Conservation (phyloP, 1,284 basidiomycete genomes). For the Ceratobasidium sp. region DNA sequence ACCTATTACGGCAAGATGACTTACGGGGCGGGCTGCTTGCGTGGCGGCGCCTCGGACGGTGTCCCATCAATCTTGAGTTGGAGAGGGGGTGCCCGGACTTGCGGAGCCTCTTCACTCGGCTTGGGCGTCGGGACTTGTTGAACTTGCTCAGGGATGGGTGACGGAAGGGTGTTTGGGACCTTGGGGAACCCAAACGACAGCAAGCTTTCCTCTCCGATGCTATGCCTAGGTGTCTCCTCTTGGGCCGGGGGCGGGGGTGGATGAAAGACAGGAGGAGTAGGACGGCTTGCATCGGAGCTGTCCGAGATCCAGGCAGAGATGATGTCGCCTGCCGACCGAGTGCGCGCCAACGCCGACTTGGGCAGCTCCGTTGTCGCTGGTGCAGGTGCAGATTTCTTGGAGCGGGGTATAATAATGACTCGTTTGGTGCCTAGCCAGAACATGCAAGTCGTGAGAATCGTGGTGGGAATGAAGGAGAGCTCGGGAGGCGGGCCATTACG, state of each 20-base stretch:
- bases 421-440: constrained; percentile 35
- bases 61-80: constrained; percentile 37
- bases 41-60: constrained; percentile 29
- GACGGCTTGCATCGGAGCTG: constrained; percentile 10
- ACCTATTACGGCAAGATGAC: constrained; percentile 1
- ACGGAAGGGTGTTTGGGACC: constrained; percentile 15
- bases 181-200: constrained; percentile 34
- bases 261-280: not conserved
- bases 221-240: not conserved
- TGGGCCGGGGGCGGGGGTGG: not conserved
- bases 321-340: constrained; percentile 22
- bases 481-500: not conserved
- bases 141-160: not conserved
- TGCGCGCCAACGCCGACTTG: constrained; percentile 8
- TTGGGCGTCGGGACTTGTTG: constrained; percentile 27
- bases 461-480: not conserved
- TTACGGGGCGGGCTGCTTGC: constrained; percentile 31
- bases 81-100: constrained; percentile 16
- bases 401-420: constrained; percentile 24
- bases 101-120: constrained; percentile 23
- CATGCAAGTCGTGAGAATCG: constrained; percentile 16
- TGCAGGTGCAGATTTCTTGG: constrained; percentile 3
- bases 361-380: not conserved
- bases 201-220: constrained; percentile 9
- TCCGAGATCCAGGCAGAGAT: constrained; percentile 33